Conservation (phyloP, 257 asterid species). For the Anisodus tanguticus region DNA sequence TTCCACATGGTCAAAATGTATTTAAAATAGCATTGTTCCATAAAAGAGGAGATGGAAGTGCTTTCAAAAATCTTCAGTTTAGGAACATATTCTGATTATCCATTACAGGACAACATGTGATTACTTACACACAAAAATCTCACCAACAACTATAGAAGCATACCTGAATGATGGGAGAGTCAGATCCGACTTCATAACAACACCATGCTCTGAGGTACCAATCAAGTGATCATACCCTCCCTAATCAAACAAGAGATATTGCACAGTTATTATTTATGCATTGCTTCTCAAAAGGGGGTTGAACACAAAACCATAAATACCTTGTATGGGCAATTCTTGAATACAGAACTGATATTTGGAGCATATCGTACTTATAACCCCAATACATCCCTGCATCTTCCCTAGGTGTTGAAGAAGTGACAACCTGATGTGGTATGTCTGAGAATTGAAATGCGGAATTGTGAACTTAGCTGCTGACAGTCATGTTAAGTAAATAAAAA, state of each 20-base stretch:
- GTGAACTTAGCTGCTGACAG: neutral
- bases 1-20: neutral
- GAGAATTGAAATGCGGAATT: slow-evolving; percentile 35
- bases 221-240: slow-evolving; percentile 88
- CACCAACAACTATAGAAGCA: neutral
- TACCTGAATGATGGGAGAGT: slow-evolving; percentile 80
- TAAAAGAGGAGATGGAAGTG: neutral
- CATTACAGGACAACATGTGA: neutral
- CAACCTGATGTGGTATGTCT: slow-evolving; percentile 69
- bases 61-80: neutral
- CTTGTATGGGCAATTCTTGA: slow-evolving; percentile 79
- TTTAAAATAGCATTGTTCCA: neutral
- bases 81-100: neutral
- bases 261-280: neutral
- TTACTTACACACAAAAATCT: neutral
- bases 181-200: slow-evolving; percentile 62
- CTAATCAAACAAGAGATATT: slow-evolving; percentile 38
- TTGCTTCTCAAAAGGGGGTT: slow-evolving; percentile 17
- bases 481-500: neutral
- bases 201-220: slow-evolving; percentile 95
- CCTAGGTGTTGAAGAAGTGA: slow-evolving; percentile 78
- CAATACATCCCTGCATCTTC: slow-evolving; percentile 83
- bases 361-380: slow-evolving; percentile 96
- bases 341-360: slow-evolving; percentile 76
- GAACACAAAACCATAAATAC: slow-evolving; percentile 38